Conservation (phyloP, 2,329 filamentous ascomycete genomes). For the Neopestalotiopsis sp. region DNA sequence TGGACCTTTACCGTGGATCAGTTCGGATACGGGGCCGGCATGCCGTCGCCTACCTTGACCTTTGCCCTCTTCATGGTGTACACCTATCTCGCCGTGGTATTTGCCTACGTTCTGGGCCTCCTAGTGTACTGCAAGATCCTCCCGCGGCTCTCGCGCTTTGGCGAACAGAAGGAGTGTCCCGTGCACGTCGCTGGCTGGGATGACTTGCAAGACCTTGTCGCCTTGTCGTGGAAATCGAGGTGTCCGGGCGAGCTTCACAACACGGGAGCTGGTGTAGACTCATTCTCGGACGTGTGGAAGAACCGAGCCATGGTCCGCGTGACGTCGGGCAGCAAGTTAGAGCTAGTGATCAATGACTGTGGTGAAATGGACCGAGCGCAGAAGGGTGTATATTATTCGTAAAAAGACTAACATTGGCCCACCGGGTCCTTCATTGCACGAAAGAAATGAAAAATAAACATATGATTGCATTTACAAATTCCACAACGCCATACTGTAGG, state of each 20-base stretch:
- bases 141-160: background rate
- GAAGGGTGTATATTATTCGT: background rate
- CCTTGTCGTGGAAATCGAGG: background rate
- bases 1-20: constrained; percentile 1
- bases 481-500: too few relatives aligned
- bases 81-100: background rate
- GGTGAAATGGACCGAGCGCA: background rate
- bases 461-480: too few relatives aligned
- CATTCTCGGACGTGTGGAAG: background rate
- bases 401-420: too few relatives aligned
- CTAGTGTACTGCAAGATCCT: background rate
- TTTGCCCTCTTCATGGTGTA: background rate
- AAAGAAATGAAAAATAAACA: too few relatives aligned
- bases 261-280: background rate
- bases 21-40: background rate
- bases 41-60: background rate
- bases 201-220: background rate
- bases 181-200: background rate
- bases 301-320: background rate
- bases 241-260: background rate
- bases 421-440: too few relatives aligned
- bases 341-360: background rate
- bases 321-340: background rate
- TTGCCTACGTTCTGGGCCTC: background rate
- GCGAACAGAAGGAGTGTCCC: background rate